Conservation (phyloP, 2,329 filamentous ascomycete genomes). For the Neoscytalidium dimidiatum region DNA sequence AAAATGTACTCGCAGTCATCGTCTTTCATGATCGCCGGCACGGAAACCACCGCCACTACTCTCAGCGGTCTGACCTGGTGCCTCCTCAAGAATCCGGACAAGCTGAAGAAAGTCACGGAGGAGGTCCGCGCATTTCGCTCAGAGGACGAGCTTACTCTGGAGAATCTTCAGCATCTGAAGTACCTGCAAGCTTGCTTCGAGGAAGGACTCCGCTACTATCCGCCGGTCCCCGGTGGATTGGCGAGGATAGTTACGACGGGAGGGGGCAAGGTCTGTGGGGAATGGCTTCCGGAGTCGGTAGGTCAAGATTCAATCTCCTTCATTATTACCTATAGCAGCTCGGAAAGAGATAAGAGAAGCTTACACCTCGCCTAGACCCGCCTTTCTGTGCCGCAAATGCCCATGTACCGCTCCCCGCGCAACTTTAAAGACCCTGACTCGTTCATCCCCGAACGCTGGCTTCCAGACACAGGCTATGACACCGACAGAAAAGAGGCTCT, state of each 20-base stretch:
- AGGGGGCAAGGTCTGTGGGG: slow-evolving; percentile 40
- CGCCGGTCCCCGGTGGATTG: slow-evolving; percentile 38
- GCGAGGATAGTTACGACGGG: slow-evolving; percentile 36
- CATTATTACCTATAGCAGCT: too few relatives aligned
- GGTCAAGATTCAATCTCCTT: not conserved
- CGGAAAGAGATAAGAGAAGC: not conserved
- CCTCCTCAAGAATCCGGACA: slow-evolving; percentile 28
- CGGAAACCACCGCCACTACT: slow-evolving; percentile 44
- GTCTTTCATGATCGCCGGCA: slow-evolving; percentile 35
- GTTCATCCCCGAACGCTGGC: slow-evolving; percentile 47
- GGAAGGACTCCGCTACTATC: slow-evolving; percentile 35
- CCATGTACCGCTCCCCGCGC: slow-evolving; percentile 13
- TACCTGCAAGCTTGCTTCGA: slow-evolving; percentile 33
- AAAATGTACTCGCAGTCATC: not conserved
- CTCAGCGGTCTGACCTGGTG: slow-evolving; percentile 40
- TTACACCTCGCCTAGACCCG: slow-evolving; percentile 23
- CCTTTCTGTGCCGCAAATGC: slow-evolving; percentile 23
- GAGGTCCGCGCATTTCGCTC: not conserved
- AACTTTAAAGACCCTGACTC: slow-evolving; percentile 38
- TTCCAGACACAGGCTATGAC: slow-evolving; percentile 29
- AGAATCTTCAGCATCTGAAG: not conserved
- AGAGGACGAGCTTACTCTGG: not conserved
- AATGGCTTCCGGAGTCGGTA: slow-evolving; percentile 36
- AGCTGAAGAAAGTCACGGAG: not conserved
- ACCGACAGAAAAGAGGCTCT: slow-evolving; percentile 37